Evolutionary conservation across 352 stramenopile species (phyloP).

Genomic region (Globisporangium lucens): DNA sequence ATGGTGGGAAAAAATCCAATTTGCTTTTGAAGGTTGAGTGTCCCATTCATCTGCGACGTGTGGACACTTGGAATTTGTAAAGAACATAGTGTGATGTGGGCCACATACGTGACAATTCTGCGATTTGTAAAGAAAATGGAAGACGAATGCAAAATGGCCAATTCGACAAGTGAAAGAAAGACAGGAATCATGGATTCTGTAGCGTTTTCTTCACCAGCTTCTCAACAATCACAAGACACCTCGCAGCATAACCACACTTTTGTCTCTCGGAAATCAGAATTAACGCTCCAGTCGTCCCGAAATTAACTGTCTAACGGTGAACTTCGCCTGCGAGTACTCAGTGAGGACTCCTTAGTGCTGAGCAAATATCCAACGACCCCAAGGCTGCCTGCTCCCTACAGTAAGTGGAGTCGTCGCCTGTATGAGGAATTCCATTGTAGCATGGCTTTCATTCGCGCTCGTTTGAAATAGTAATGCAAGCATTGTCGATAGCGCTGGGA

Average conservation of each 20-base stretch:
- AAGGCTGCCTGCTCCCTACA: too few species aligned
- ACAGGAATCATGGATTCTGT: background rate
- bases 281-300: background rate
- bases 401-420: too few species aligned
- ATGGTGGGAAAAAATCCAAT: slow-evolving; percentile 11
- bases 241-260: background rate
- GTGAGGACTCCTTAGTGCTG: background rate
- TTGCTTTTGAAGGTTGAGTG: background rate
- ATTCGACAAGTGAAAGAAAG: background rate
- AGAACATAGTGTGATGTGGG: background rate
- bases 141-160: background rate
- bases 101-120: background rate
- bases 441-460: background rate
- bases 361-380: background rate
- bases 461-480: background rate
- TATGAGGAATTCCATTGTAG: background rate
- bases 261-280: background rate
- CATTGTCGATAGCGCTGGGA: background rate
- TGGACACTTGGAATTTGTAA: slow-evolving; percentile 19
- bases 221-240: background rate
- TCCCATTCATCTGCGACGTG: slow-evolving; percentile 22
- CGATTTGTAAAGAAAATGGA: too few species aligned
- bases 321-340: too few species aligned
- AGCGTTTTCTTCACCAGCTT: background rate
- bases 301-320: background rate